Conservation (phyloP, 257 asterid species). For the Przewalskia tangutica region DNA sequence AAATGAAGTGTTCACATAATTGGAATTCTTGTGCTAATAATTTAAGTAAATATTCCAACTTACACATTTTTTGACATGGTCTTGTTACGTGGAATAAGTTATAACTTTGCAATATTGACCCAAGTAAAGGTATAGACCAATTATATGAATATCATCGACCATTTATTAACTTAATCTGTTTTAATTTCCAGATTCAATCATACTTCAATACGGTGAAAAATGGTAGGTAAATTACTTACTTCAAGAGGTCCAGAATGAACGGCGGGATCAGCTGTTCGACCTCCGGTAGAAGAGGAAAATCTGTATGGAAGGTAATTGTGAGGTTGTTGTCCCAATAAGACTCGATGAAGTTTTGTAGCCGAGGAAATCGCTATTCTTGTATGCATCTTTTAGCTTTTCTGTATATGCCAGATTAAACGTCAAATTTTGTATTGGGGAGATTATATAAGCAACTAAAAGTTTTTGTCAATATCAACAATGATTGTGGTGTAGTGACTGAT, state of each 20-base stretch:
- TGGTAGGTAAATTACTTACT: not conserved
- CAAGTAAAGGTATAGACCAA: not conserved
- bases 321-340: not conserved
- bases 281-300: slow-evolving; percentile 23
- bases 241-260: slow-evolving; percentile 47
- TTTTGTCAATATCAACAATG: too few species aligned
- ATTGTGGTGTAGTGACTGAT: too few species aligned
- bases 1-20: too few species aligned
- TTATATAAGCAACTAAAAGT: not conserved
- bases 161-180: not conserved
- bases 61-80: not conserved
- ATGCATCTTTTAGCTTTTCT: slow-evolving; percentile 28
- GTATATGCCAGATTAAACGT: not conserved
- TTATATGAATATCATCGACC: not conserved
- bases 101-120: not conserved
- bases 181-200: not conserved
- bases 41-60: too few species aligned
- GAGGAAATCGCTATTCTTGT: slow-evolving; percentile 22
- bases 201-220: not conserved
- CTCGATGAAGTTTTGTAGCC: slow-evolving; percentile 22
- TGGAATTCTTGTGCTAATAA: too few species aligned
- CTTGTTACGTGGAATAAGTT: not conserved
- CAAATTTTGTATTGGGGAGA: not conserved
- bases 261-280: slow-evolving; percentile 59
- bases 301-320: slow-evolving; percentile 1